Evolutionary conservation across 768 basidiomycete species (phyloP), one percentile per base, ranked within the genome.

Genomic region (Holtermannia corniformis): DNA sequence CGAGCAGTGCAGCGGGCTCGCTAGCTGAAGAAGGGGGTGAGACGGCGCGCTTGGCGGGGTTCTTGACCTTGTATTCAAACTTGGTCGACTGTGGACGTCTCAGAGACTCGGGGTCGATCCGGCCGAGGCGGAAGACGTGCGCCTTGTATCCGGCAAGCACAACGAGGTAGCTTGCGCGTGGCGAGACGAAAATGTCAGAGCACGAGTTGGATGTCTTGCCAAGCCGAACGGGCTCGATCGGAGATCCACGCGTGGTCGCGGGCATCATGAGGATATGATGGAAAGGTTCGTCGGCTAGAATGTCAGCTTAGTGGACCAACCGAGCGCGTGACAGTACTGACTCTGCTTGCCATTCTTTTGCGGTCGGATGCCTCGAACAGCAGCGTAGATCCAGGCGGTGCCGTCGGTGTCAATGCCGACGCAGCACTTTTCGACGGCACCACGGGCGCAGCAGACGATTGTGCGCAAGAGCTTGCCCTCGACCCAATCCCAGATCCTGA

Each of bases 401-500:
- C 58, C 62, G 4, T 43, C 54, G 3, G 65, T 62, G 37, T 63
- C 47, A 16, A 37, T 16, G 7, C 68, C 71, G n/a, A 62, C 44
- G 37, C 60, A 54, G 44, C 67, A 47, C 21, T 68, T 62, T 21
- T 56, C 40, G 16, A 72, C 55, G 2, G 49, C 24, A 19, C 51
- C 55, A 4, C 82, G 13, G 84, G 81, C 54, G 24, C 77, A 77
- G 42, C 89, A 64, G 52, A 81, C 77, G 57, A 95, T 79, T 1
- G 83, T 86, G 55, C 82, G 81, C 54, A 96, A 75, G 11, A 95
- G 74, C 5, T 78, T 76, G 4, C 83, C 90, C 54, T 95, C 91
- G 32, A 92, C 74, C 71, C 86, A 92, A 73, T 97, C 90, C 95
- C 95, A 99, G 22, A 95, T 74, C 68, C 86, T 81, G 57, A 97